Conservation (phyloP, 1,284 basidiomycete species). For the Trametes versicolor region DNA sequence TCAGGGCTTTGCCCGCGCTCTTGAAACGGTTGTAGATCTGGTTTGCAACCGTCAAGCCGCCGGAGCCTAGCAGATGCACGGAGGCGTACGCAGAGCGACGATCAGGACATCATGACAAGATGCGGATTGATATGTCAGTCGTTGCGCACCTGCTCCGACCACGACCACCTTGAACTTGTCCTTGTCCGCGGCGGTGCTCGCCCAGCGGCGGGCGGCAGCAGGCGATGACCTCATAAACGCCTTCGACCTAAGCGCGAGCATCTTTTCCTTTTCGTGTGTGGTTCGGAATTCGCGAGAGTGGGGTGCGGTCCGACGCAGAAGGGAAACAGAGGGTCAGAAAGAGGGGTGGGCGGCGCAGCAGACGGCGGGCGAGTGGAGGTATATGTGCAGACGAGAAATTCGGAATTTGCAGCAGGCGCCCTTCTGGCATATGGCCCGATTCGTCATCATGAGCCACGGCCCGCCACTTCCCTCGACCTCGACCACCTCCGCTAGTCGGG, state of each 20-base stretch:
- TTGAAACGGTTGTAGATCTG: conserved; percentile 87
- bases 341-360: conserved; percentile 9
- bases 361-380: conserved; percentile 9
- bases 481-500: not conserved
- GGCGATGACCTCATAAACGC: conserved; percentile 24
- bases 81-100: conserved; percentile 9
- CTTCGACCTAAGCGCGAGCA: conserved; percentile 35
- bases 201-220: conserved; percentile 38
- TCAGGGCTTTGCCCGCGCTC: conserved; percentile 72
- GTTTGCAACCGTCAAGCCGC: conserved; percentile 81
- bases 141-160: conserved; percentile 68
- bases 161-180: conserved; percentile 71
- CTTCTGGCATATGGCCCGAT: conserved; percentile 8
- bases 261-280: conserved; percentile 13
- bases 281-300: not conserved
- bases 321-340: conserved; percentile 8
- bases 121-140: conserved; percentile 18
- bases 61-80: conserved; percentile 64
- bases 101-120: conserved; percentile 26
- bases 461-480: not conserved
- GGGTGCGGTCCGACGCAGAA: not conserved
- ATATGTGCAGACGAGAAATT: conserved; percentile 29
- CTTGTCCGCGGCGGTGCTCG: conserved; percentile 52
- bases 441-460: conserved; percentile 27
- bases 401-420: conserved; percentile 26